Evolutionary conservation across 192 early-diverging fungal species (phyloP), one percentile per base, ranked within the genome.

Genomic region (Coemansia sp.): DNA sequence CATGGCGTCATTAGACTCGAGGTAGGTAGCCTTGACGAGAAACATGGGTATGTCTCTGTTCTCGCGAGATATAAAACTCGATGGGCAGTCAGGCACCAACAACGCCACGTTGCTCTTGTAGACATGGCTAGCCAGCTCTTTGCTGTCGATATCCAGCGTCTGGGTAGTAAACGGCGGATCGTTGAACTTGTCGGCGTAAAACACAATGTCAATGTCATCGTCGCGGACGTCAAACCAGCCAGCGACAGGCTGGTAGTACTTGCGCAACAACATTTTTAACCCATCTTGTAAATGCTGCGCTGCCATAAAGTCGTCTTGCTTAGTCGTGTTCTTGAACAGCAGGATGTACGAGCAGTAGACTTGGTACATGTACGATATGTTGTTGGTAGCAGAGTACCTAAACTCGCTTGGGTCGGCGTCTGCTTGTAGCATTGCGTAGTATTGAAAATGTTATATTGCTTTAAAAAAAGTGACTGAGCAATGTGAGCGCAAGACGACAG

Each of bases 301-400:
- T 7, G 67, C 9, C 57, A 84, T 55, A 65, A 84, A 84, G 15
- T 42, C 57, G 5, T 66, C 16, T 16, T 49, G 22, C 4, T 16
- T 24, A 5, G 62, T 64, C 6, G 12, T 12, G 63, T 84, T 79
- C 46, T 66, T 76, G 72, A 65, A 84, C 47, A 76, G 55, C 15
- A 84, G 13, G 0, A 84, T 76, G 69, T 84, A 84, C 43, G 82
- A 79, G 69, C 77, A 84, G 49, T 84, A 79, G 52, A 84, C 57
- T 59, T 84, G 82, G 68, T 84, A 84, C 72, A 84, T 66, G 51
- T 61, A 79, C 46, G 82, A 84, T 22, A 79, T 52, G 49, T 84
- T 76, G 68, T 74, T 76, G 15, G 77, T 67, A 3, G 68, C 51
- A 11, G 77, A 63, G 66, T 76, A 79, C 46, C 82, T 70, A 22